A percentile compares a stretch with the other conserved stretches of the same genome.
These are phyloP conservation scores for Pleurotus sapidus DNA, from an alignment of 768 basidiomycete genomes.

Conservation along the genomic window DNA sequence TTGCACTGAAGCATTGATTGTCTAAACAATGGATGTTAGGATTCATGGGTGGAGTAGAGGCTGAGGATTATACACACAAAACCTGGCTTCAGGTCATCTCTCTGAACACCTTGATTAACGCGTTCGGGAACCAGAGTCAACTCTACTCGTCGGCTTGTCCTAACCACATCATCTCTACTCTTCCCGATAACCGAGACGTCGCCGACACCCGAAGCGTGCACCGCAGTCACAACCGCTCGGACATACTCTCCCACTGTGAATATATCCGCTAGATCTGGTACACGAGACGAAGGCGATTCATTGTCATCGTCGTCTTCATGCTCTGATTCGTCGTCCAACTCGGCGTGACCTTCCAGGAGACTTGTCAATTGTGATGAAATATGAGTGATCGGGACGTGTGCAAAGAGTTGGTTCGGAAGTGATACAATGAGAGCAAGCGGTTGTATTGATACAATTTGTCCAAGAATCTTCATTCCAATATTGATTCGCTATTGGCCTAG, in stretches of 20 bases:
- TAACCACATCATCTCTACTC: conserved; percentile 63
- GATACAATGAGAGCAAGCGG: conserved; percentile 90
- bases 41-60: neutral
- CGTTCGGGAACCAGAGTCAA: conserved; percentile 79
- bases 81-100: conserved; percentile 71
- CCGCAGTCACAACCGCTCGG: conserved; percentile 68
- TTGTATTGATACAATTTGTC: conserved; percentile 82
- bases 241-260: conserved; percentile 88
- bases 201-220: conserved; percentile 66
- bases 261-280: conserved; percentile 73
- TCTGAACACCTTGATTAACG: conserved; percentile 80
- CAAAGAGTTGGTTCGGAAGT: conserved; percentile 93
- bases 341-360: conserved; percentile 63
- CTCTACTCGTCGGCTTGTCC: conserved; percentile 76
- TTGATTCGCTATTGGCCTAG: conserved; percentile 55
- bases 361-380: conserved; percentile 77
- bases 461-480: conserved; percentile 83
- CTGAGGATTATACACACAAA: conserved; percentile 52
- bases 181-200: conserved; percentile 56
- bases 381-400: conserved; percentile 92
- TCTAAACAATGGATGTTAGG: conserved; percentile 38
- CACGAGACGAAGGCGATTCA: conserved; percentile 22
- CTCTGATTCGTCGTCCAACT: conserved; percentile 42
- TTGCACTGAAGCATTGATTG: conserved; percentile 71
- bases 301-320: conserved; percentile 49